Conservation (phyloP, 441 rosid species). For the Euphorbia schlechtendalii region DNA sequence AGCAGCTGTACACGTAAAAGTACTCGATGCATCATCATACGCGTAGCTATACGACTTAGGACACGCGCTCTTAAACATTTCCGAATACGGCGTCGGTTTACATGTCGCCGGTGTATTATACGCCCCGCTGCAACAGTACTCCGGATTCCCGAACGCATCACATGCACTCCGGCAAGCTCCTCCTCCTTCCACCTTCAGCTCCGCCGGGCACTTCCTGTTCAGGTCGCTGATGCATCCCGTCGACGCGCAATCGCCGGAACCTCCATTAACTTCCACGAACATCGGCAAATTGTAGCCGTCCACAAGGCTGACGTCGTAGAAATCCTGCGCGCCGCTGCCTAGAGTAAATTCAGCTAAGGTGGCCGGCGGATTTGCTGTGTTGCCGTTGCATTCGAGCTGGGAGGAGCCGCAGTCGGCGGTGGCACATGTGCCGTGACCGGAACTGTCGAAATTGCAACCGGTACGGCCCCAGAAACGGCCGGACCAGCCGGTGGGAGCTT, state of each 20-base stretch:
- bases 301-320: conserved; percentile 81
- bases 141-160: conserved; percentile 55
- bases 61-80: conserved; percentile 66
- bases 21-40: conserved; percentile 67
- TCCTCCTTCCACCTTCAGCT: conserved; percentile 47
- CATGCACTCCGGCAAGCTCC: conserved; percentile 78
- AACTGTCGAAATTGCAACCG: conserved; percentile 45
- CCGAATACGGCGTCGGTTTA: conserved; percentile 66
- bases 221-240: conserved; percentile 67
- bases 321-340: conserved; percentile 55
- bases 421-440: conserved; percentile 50
- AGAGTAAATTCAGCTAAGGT: conserved; percentile 77
- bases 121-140: conserved; percentile 83
- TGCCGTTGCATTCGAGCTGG: conserved; percentile 56
- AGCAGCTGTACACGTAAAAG: conserved; percentile 69
- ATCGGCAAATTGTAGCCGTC: conserved; percentile 83
- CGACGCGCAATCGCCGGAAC: conserved; percentile 36
- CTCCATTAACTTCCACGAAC: conserved; percentile 50
- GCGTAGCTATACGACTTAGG: conserved; percentile 87
- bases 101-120: conserved; percentile 56
- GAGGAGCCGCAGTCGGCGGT: conserved; percentile 72
- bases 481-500: conserved; percentile 66
- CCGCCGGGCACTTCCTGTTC: conserved; percentile 53
- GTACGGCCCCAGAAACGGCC: conserved; percentile 90
- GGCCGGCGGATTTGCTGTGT: conserved; percentile 65